Percentiles rank a stretch among this genome's conserved stretches.
phyloP scores from a whole-genome alignment of 352 stramenopile species.

The Phytophthora sansomeana region DNA sequence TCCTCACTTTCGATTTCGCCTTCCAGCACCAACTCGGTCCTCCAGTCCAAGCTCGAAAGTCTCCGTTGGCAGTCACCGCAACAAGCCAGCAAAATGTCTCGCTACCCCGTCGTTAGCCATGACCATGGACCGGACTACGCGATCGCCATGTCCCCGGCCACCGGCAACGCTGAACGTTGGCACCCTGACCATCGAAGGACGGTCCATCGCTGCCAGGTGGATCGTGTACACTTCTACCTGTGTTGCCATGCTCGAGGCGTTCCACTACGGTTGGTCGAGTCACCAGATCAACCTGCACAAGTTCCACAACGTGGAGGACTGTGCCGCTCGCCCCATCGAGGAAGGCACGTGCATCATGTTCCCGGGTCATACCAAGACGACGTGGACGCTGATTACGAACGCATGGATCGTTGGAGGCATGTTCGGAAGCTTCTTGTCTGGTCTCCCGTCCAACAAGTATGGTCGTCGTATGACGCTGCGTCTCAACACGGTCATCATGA shows the following conservation, averaged over 20 bases:
- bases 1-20: slow-evolving; percentile 32
- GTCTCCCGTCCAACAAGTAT: too few species aligned
- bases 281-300: slow-evolving; percentile 59
- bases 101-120: slow-evolving; percentile 5
- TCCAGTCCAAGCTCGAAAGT: slow-evolving; percentile 16
- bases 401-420: too few species aligned
- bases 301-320: slow-evolving; percentile 61
- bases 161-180: background rate
- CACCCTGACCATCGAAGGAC: background rate
- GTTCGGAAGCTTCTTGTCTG: too few species aligned
- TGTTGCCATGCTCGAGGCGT: slow-evolving; percentile 45
- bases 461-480: too few species aligned
- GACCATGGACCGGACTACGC: slow-evolving; percentile 2
- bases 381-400: too few species aligned
- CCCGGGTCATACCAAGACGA: too few species aligned
- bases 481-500: too few species aligned
- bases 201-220: slow-evolving; percentile 3
- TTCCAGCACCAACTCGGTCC: too few species aligned
- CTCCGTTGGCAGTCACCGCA: background rate
- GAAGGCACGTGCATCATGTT: too few species aligned
- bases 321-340: too few species aligned
- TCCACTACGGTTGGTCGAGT: slow-evolving; percentile 66
- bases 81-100: slow-evolving; percentile 23
- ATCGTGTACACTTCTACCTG: slow-evolving; percentile 51
- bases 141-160: background rate